phyloP scores from a whole-genome alignment of 176 grass and related monocot genomes.

The Eleusine coracana region DNA sequence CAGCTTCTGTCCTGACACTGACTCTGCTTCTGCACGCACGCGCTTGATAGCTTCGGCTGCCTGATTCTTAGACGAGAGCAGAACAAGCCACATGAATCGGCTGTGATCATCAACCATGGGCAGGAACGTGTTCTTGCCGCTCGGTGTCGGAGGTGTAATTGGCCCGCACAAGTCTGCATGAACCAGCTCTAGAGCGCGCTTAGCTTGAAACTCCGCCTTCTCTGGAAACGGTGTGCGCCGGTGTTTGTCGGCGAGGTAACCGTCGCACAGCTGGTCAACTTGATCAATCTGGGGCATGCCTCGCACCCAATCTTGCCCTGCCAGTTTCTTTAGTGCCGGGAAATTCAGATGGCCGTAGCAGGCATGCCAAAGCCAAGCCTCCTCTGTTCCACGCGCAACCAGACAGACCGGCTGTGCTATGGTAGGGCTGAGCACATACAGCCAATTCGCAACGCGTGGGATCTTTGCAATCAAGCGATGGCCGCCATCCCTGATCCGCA shows the following conservation, averaged over 20 bases:
- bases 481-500: rapidly evolving
- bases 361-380: neutral
- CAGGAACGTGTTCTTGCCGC: neutral
- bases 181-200: neutral
- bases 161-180: neutral
- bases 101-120: neutral
- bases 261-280: neutral
- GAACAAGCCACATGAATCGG: neutral
- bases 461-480: rapidly evolving
- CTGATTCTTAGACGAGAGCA: neutral
- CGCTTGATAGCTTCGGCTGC: neutral
- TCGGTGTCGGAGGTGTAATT: neutral
- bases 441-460: neutral
- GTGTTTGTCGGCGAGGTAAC: neutral
- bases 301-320: neutral
- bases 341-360: neutral
- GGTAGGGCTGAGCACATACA: neutral
- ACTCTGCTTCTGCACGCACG: neutral
- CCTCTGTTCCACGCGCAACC: too few species aligned
- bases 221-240: too few species aligned
- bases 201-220: neutral
- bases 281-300: neutral
- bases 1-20: neutral
- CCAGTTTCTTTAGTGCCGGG: neutral
- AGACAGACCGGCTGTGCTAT: neutral